Evolutionary conservation across 495 filamentous ascomycete genomes (phyloP), one percentile per base, ranked within the genome.

Genomic region (Ramalina intermedia): DNA sequence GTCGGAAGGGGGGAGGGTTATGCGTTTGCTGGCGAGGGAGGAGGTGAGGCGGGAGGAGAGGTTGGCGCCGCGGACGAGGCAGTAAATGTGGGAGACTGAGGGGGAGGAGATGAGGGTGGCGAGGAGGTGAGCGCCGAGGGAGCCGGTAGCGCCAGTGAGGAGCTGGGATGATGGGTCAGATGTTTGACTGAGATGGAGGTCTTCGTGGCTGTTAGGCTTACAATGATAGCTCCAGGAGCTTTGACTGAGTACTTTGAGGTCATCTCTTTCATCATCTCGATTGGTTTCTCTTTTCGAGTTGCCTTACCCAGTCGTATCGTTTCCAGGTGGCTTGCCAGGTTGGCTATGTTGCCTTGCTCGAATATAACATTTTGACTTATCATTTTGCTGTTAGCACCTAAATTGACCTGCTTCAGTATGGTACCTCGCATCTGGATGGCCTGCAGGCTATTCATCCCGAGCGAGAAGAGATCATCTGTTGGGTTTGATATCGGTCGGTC

Each of bases 401-500:
- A 58, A 21, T 63, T 61, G 37, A 75, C 67, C 33, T 69, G 60
- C 12, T 66, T 62, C 20, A 72, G 58, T 18, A 81, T 66, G 5
- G 74, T 55, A 9, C 70, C 63, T 29, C 74, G 68, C 41, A 80
- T 57, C 42, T 77, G 72, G 16, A 78, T 79, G 4, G 76, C 73
- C 41, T 72, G 71, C n/a, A 81, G 58, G 47, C 76, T 80, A 55
- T 79, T 76, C n/a, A 81, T 55, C 7, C 78, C 78, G 6, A 69
- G 62, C 0, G 68, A 58, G 45, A 79, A 80, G 55, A 81, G 69
- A 52, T 78, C 71, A 4, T 67, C 57, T 2, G 73, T 52, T 3
- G 50, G 44, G 43, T 63, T 53, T 4, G 67, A 58, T 6, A 75
- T 52, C 1, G 59, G n/a, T 23, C 74, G 55, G 13, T 59, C 65